phyloP scores from a whole-genome alignment of 2,329 filamentous ascomycete species.

The Clarireedia sp. region DNA sequence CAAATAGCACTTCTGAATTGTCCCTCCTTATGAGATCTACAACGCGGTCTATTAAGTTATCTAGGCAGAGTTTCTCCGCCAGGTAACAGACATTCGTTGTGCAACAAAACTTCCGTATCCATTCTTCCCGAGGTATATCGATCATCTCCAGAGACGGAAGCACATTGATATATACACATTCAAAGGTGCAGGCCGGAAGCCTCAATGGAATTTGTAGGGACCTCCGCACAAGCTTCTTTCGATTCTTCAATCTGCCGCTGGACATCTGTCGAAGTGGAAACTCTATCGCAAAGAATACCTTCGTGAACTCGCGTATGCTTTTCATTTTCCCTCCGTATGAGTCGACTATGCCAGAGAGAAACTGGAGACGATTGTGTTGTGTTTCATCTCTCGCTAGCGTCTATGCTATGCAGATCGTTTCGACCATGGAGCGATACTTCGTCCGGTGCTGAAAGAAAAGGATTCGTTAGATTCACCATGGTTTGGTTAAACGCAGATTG shows the following conservation, averaged over 20 bases:
- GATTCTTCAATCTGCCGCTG: constrained; percentile 8
- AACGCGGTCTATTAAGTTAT: neutral
- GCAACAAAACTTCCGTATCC: neutral
- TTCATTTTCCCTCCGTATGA: neutral
- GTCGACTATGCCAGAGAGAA: neutral
- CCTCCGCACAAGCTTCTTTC: neutral
- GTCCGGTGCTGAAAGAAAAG: no score
- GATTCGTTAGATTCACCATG: no score
- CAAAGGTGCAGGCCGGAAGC: constrained; percentile 5
- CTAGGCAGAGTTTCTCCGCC: neutral
- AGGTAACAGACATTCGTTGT: neutral
- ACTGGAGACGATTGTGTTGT: no score
- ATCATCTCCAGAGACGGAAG: neutral
- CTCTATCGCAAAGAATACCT: constrained; percentile 9
- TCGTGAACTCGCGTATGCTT: constrained; percentile 5
- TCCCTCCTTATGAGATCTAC: neutral
- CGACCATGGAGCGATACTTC: no score
- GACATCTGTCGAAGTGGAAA: constrained; percentile 11
- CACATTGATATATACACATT: neutral
- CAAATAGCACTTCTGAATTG: no score
- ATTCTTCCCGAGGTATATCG: neutral
- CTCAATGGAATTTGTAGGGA: constrained; percentile 10
- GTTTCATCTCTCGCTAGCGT: no score
- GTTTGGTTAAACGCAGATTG: no score
- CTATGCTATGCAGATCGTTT: no score